Conservation (phyloP, 768 basidiomycete genomes). For the Rhodotorula toruloides region DNA sequence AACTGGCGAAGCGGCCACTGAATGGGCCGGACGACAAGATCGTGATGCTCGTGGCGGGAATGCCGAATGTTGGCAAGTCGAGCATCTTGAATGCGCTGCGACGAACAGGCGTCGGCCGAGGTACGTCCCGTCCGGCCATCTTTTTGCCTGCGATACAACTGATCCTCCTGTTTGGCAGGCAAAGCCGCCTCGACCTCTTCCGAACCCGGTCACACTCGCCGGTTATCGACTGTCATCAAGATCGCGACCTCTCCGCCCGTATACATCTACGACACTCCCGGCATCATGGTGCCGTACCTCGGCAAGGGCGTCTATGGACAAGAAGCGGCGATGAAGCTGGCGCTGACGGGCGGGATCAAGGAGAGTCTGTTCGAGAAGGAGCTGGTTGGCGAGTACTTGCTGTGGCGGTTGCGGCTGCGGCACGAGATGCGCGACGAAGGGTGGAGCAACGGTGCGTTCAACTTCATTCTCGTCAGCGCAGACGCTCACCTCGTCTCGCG, state of each 20-base stretch:
- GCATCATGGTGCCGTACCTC: slow-evolving; percentile 92
- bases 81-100: slow-evolving; percentile 85
- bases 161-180: slow-evolving; percentile 49
- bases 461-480: no score
- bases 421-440: slow-evolving; percentile 35
- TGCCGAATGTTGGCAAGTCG: slow-evolving; percentile 99
- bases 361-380: slow-evolving; percentile 48
- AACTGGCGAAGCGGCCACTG: slow-evolving; percentile 22
- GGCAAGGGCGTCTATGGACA: slow-evolving; percentile 78
- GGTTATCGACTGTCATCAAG: slow-evolving; percentile 81
- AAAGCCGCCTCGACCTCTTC: slow-evolving; percentile 87
- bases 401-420: slow-evolving; percentile 46
- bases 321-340: slow-evolving; percentile 87
- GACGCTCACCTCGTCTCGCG: neutral
- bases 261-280: slow-evolving; percentile 93
- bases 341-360: slow-evolving; percentile 70
- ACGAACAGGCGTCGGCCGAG: slow-evolving; percentile 76
- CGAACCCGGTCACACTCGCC: slow-evolving; percentile 82
- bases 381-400: slow-evolving; percentile 47
- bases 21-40: slow-evolving; percentile 36
- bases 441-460: slow-evolving; percentile 45
- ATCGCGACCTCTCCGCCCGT: slow-evolving; percentile 69
- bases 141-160: neutral
- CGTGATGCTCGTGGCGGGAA: slow-evolving; percentile 80
- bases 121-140: slow-evolving; percentile 52